phyloP scores from a whole-genome alignment of 495 filamentous ascomycete genomes.

The Penicillium canescens region DNA sequence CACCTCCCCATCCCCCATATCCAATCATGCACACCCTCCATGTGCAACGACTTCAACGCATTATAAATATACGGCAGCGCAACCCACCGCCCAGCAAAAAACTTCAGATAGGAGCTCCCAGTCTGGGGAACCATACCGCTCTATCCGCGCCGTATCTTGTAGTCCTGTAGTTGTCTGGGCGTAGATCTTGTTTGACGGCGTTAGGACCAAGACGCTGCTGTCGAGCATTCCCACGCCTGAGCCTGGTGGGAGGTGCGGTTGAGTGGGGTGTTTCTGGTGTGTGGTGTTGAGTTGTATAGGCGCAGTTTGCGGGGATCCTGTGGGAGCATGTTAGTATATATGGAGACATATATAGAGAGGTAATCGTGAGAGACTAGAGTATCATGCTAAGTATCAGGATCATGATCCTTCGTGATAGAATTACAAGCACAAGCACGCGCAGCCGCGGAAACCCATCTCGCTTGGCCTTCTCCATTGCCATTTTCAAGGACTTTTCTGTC shows the following conservation, averaged over 20 bases:
- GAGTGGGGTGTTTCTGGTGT: conserved; percentile 54
- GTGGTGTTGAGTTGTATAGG: conserved; percentile 68
- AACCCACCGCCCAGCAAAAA: conserved; percentile 69
- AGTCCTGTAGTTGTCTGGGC: conserved; percentile 44
- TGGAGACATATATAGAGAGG: not conserved
- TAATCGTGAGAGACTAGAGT: not conserved
- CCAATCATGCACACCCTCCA: conserved; percentile 61
- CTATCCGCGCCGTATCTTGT: conserved; percentile 35
- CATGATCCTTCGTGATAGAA: conserved; percentile 68
- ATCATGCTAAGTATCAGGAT: conserved; percentile 66
- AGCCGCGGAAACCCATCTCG: conserved; percentile 64
- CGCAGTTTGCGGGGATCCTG: conserved; percentile 69
- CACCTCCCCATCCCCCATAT: conserved; percentile 76
- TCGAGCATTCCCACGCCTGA: conserved; percentile 67
- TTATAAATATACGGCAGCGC: conserved; percentile 77
- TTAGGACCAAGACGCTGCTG: conserved; percentile 71
- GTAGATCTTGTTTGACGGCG: conserved; percentile 58
- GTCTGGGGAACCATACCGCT: conserved; percentile 69
- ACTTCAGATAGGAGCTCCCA: conserved; percentile 68
- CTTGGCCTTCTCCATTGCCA: no score
- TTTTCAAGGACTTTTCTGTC: conserved; percentile 29
- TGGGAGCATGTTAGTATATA: conserved; percentile 10
- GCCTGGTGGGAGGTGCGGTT: conserved; percentile 46
- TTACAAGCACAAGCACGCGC: conserved; percentile 82
- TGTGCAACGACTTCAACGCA: conserved; percentile 74